These are phyloP conservation scores for Lactifluus piperatus DNA, from an alignment of 768 basidiomycete genomes.

Conservation along the genomic window DNA sequence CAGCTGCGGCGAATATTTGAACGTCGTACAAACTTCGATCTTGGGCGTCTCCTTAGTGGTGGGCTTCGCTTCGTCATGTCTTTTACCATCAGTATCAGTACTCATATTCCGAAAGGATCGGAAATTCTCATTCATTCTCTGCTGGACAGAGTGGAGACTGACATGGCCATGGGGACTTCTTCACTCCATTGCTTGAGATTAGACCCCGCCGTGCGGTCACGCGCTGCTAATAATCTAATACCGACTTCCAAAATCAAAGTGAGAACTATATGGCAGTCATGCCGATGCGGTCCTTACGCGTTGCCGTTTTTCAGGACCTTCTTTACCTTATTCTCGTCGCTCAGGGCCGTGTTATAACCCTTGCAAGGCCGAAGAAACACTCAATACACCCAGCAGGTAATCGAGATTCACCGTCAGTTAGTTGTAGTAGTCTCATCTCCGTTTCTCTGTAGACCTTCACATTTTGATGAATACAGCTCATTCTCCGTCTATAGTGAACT, in stretches of 20 bases:
- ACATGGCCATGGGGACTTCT: slow-evolving; percentile 75
- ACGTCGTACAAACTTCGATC: slow-evolving; percentile 84
- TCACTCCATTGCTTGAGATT: slow-evolving; percentile 75
- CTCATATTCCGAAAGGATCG: slow-evolving; percentile 44
- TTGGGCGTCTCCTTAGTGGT: slow-evolving; percentile 63
- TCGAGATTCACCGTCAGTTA: slow-evolving; percentile 9
- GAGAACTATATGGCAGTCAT: slow-evolving; percentile 9
- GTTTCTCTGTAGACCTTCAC: slow-evolving; percentile 59
- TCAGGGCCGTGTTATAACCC: slow-evolving; percentile 67
- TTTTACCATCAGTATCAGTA: not conserved
- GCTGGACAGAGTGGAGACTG: slow-evolving; percentile 59
- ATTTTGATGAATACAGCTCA: slow-evolving; percentile 87
- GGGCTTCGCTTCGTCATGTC: not conserved
- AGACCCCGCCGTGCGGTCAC: slow-evolving; percentile 57
- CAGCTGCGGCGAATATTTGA: slow-evolving; percentile 85
- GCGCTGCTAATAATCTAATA: slow-evolving; percentile 72
- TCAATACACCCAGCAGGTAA: slow-evolving; percentile 89
- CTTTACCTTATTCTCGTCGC: slow-evolving; percentile 87
- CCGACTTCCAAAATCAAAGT: slow-evolving; percentile 78
- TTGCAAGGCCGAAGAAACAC: slow-evolving; percentile 86
- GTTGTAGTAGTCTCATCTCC: slow-evolving; percentile 3
- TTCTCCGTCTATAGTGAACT: slow-evolving; percentile 69
- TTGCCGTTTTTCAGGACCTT: slow-evolving; percentile 50
- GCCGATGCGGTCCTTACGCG: not conserved
- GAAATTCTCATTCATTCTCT: slow-evolving; percentile 73